Evolutionary conservation across 805 yeast species (phyloP), one percentile per base, ranked within the genome.

Genomic region (Hanseniaspora occidentalis): DNA sequence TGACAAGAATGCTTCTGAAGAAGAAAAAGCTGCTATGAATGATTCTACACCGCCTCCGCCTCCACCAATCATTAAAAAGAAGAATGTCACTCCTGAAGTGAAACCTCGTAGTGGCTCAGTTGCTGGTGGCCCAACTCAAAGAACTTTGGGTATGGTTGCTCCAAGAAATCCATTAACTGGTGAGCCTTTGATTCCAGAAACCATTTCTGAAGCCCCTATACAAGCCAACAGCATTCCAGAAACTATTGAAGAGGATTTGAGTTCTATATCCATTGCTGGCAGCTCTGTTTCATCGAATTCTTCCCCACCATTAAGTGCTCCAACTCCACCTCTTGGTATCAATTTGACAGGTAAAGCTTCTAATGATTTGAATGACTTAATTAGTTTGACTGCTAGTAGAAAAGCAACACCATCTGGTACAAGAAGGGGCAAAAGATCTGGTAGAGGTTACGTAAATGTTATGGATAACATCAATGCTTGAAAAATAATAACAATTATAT

Each of bases 381-480:
- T 72, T 24, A 64, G 62, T 14, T 52, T 64, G 13, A 53, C 61
- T 6, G 47, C 56, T 3, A 45, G 57, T 9, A 50, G 53, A 29
- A 42, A 52, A 23, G 48, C 55, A 11, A 40, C 53, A 2, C 44
- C 44, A 16, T 17, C 36, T 4, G 19, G 56, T 1, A 36, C 65
- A 2, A 59, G 62, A 49, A 64, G 66, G 40, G 59, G 65, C 47
- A 68, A 68, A 50, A 67, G 64, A 45, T 55, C 64, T 9, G 70
- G 69, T 39, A 66, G 80, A 51, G 79, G 79, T 8, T 79, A 79
- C 51, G 84, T 79, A 36, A 81, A 79, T 55, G 79, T 79, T 6
- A 73, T 79, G 79, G 58, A 56, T 24, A 49, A 47, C 31, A 48
- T 50, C 38, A 48, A 33, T 19, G 11, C 11, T 3, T 18, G n/a